Conservation (phyloP, 352 stramenopile genomes). For the Peronospora belbahrii region DNA sequence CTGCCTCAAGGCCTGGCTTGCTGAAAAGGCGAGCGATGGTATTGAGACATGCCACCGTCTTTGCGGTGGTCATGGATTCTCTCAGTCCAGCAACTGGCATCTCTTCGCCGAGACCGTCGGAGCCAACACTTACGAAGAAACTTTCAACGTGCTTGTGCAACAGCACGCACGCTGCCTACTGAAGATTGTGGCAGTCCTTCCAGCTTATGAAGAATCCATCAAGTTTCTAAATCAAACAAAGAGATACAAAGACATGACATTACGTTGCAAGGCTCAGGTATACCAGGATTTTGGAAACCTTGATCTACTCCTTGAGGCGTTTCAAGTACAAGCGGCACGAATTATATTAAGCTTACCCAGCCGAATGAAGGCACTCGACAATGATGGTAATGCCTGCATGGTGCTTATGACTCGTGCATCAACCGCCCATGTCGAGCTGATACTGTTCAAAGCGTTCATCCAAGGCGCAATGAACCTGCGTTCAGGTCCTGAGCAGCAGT, state of each 20-base stretch:
- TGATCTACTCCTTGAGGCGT: constrained; percentile 29
- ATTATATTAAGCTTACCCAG: constrained; percentile 22
- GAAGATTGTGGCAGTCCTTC: constrained; percentile 26
- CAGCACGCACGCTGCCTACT: constrained; percentile 55
- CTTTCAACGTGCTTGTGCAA: constrained; percentile 61
- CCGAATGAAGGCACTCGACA: constrained; percentile 35
- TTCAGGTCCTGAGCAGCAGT: constrained; percentile 20
- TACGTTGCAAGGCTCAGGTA: constrained; percentile 29
- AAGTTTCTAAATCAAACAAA: constrained; percentile 34
- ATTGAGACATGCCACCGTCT: constrained; percentile 42
- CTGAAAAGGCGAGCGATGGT: constrained; percentile 32
- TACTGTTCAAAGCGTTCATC: constrained; percentile 35
- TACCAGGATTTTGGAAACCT: constrained; percentile 32
- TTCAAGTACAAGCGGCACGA: constrained; percentile 31
- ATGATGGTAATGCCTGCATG: constrained; percentile 47
- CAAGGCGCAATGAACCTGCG: constrained; percentile 19
- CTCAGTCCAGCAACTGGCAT: constrained; percentile 30
- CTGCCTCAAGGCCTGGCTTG: constrained; percentile 46
- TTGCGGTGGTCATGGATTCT: constrained; percentile 37
- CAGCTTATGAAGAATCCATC: constrained; percentile 10
- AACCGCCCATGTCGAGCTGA: constrained; percentile 37
- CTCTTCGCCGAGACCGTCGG: constrained; percentile 34
- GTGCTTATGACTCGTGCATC: constrained; percentile 45
- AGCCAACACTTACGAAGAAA: constrained; percentile 58
- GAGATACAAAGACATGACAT: constrained; percentile 16